Percentiles rank a stretch among this genome's conserved stretches.
Evolutionary conservation across 345 rosid species (phyloP).

Genomic region (Salix viminalis): DNA sequence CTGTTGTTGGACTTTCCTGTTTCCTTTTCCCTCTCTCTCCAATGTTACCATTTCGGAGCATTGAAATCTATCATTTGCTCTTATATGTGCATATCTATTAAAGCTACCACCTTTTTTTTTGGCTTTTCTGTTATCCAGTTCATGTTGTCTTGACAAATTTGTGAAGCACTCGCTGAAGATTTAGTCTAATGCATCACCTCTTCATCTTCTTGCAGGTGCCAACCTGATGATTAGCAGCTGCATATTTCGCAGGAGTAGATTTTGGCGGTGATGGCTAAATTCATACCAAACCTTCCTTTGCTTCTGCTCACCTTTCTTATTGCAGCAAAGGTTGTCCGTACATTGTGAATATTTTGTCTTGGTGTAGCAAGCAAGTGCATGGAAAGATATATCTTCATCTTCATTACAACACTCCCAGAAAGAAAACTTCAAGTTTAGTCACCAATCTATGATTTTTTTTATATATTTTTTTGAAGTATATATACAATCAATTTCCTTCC

Average conservation of each 20-base stretch:
- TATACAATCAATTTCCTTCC: too few species aligned
- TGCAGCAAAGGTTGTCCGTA: background rate
- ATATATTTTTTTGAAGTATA: background rate
- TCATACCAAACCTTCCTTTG: background rate
- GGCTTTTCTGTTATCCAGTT: background rate
- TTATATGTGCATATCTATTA: background rate
- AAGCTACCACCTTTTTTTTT: background rate
- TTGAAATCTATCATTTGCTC: background rate
- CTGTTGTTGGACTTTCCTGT: too few species aligned
- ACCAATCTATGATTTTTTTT: background rate
- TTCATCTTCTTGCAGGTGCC: background rate
- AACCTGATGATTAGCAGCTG: background rate
- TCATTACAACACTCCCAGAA: background rate
- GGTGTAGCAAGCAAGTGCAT: background rate
- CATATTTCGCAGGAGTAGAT: background rate
- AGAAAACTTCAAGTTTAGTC: background rate
- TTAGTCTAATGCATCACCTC: background rate
- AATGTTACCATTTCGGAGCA: background rate
- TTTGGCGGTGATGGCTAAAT: background rate
- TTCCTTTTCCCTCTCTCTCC: too few species aligned
- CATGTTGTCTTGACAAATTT: background rate
- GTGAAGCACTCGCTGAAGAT: background rate
- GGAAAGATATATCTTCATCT: background rate
- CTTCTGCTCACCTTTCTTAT: background rate
- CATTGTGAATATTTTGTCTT: background rate